Evolutionary conservation across 805 yeast species (phyloP), one percentile per base, ranked within the genome.

Genomic region (Yarrowia osloensis): DNA sequence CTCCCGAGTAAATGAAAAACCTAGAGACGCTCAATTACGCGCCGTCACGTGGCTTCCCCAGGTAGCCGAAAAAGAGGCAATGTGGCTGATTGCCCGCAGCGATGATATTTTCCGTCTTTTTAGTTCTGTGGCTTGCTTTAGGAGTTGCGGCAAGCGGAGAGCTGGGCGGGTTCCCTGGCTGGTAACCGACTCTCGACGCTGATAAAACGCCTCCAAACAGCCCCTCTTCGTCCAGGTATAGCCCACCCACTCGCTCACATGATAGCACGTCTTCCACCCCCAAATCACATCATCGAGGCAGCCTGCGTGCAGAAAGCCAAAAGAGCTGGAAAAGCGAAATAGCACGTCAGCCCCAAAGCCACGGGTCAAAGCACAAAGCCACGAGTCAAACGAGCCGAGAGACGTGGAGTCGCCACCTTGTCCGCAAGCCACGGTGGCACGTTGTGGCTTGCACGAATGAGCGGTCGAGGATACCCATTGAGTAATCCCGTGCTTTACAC

Each of bases 281-380:
- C 35, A 19, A 57, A 57, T 57, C 63, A 57, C 63, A 57, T 57
- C 63, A 57, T 57, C 63, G 49, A 39, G 28, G 49, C 63, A 40
- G 37, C 49, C 24, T 29, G 46, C 46, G 37, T 57, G 63, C 63
- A 57, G 61, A 54, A 54, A 54, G 44, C 44, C 61, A 35, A 54
- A 54, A n/a, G 22, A 7, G 1, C 61, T 54, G 40, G 57, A 33
- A 47, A 49, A 46, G 50, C 40, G 22, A 15, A 15, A 5, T 50
- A 22, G 28, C 29, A 21, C 28, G 57, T 50, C 29, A 50, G 57
- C 57, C 44, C 17, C 61, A 35, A 54, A 54, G 61, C 61, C 61
- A 54, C 61, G 61, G 61, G 61, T 54, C 61, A 54, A 37, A 24
- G 15, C n/a, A n/a, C 28, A 37, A 54, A 54, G 61, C 61, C 61